A percentile compares a stretch with the other conserved stretches of the same genome.
Conservation (phyloP, 2,329 filamentous ascomycete species). For the Nannizziopsis barbatae region DNA sequence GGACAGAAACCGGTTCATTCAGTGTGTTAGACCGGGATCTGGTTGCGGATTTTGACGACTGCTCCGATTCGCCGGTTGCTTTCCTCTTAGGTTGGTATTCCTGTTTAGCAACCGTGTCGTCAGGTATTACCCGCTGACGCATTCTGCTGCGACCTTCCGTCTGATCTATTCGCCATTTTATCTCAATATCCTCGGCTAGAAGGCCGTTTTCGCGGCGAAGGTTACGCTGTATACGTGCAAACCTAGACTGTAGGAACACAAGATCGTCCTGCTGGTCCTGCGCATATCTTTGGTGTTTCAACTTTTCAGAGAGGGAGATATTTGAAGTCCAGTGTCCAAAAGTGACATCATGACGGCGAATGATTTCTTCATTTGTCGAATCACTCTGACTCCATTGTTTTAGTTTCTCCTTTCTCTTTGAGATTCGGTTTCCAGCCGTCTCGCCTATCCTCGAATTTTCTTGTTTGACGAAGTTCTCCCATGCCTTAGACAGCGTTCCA, state of each 20-base stretch:
- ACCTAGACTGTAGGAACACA: slow-evolving; percentile 61
- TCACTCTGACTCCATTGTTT: slow-evolving; percentile 67
- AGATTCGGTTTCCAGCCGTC: slow-evolving; percentile 56
- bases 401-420: slow-evolving; percentile 70
- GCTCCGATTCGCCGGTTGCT: slow-evolving; percentile 35
- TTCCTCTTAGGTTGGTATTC: slow-evolving; percentile 79
- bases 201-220: slow-evolving; percentile 70
- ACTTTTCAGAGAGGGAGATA: slow-evolving; percentile 81
- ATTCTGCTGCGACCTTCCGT: slow-evolving; percentile 94
- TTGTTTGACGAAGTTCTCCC: slow-evolving; percentile 74
- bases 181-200: slow-evolving; percentile 52
- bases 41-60: slow-evolving; percentile 27
- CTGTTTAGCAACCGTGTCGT: slow-evolving; percentile 55
- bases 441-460: slow-evolving; percentile 77
- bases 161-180: slow-evolving; percentile 86
- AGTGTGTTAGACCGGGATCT: slow-evolving; percentile 30
- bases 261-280: slow-evolving; percentile 93
- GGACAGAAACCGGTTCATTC: slow-evolving; percentile 32
- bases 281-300: slow-evolving; percentile 76
- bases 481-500: slow-evolving; percentile 64
- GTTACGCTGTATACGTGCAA: slow-evolving; percentile 67
- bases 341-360: slow-evolving; percentile 72
- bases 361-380: slow-evolving; percentile 55
- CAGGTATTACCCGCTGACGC: slow-evolving; percentile 75
- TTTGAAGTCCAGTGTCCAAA: slow-evolving; percentile 91